Percentiles rank a stretch among this genome's conserved stretches.
Conservation (phyloP, 768 basidiomycete genomes). For the Termitomyces sp. region DNA sequence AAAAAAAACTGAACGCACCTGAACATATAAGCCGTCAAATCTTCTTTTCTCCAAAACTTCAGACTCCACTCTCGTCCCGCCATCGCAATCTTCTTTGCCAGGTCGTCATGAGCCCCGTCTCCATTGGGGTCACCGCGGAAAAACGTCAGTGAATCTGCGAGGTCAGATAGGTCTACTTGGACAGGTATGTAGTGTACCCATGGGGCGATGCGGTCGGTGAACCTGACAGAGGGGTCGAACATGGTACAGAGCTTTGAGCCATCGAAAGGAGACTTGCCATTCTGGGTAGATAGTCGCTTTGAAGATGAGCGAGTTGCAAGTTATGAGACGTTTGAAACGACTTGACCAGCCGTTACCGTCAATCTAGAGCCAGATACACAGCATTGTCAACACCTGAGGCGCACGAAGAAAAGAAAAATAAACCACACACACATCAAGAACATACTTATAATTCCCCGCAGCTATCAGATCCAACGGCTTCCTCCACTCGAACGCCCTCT, state of each 20-base stretch:
- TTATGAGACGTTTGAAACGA: slow-evolving; percentile 57
- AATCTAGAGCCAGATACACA: slow-evolving; percentile 23
- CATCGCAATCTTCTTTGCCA: slow-evolving; percentile 51
- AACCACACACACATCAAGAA: slow-evolving; percentile 46
- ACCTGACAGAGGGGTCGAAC: slow-evolving; percentile 39
- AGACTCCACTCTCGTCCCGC: slow-evolving; percentile 55
- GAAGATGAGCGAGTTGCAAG: slow-evolving; percentile 53
- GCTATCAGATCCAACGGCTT: slow-evolving; percentile 29
- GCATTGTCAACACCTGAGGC: background rate
- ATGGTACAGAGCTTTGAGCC: no score
- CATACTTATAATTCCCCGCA: slow-evolving; percentile 54
- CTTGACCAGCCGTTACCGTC: slow-evolving; percentile 62
- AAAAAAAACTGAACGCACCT: slow-evolving; percentile 31
- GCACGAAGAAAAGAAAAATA: background rate
- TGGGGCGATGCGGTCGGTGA: slow-evolving; percentile 44
- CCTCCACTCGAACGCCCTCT: slow-evolving; percentile 41
- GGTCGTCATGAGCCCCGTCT: slow-evolving; percentile 48
- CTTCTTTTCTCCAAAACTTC: slow-evolving; percentile 54
- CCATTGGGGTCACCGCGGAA: slow-evolving; percentile 58
- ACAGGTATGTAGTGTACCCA: slow-evolving; percentile 76
- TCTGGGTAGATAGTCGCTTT: slow-evolving; percentile 64
- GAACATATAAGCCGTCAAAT: slow-evolving; percentile 54
- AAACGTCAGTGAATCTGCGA: slow-evolving; percentile 68
- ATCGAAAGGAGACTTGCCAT: slow-evolving; percentile 39
- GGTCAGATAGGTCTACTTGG: slow-evolving; percentile 54